Evolutionary conservation across 2,329 filamentous ascomycete species (phyloP).

Genomic region (Cladosporium sp.): DNA sequence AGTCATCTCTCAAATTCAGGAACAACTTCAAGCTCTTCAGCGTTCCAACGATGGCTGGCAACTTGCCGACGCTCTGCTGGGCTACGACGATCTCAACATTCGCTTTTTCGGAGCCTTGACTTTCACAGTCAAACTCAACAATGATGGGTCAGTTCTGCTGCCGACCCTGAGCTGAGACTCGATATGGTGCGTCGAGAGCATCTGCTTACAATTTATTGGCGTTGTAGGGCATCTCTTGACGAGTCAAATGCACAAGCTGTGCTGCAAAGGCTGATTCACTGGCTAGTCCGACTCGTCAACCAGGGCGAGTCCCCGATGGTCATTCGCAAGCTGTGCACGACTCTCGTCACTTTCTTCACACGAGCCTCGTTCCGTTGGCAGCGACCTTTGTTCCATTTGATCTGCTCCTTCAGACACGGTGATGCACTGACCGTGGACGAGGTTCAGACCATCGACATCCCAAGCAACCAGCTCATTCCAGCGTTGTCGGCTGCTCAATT

Average conservation of each 20-base stretch:
- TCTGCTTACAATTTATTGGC: conserved; percentile 24
- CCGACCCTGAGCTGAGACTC: conserved; percentile 33
- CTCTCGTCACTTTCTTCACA: conserved; percentile 72
- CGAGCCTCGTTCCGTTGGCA: conserved; percentile 69
- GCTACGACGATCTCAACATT: conserved; percentile 68
- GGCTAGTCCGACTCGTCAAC: conserved; percentile 58
- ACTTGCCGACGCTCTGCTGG: conserved; percentile 74
- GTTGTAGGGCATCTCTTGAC: conserved; percentile 46
- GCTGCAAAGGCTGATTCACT: conserved; percentile 61
- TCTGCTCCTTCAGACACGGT: conserved; percentile 30
- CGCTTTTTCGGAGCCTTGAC: conserved; percentile 93
- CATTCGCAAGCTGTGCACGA: conserved; percentile 73
- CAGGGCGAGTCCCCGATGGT: conserved; percentile 61
- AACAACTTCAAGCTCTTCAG: conserved; percentile 75
- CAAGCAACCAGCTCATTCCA: conserved; percentile 37
- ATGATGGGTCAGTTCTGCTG: conserved; percentile 36
- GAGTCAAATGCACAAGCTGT: conserved; percentile 60
- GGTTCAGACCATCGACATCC: conserved; percentile 13
- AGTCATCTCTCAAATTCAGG: conserved; percentile 61
- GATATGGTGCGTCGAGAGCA: conserved; percentile 25
- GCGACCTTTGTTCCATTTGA: conserved; percentile 52
- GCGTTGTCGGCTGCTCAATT: conserved; percentile 32
- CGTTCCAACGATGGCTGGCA: conserved; percentile 80
- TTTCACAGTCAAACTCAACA: conserved; percentile 88
- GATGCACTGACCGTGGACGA: conserved; percentile 20